Percentiles rank a stretch among this genome's conserved stretches.
phyloP scores from a whole-genome alignment of 345 rosid species.

The Bruguiera gymnorhiza region DNA sequence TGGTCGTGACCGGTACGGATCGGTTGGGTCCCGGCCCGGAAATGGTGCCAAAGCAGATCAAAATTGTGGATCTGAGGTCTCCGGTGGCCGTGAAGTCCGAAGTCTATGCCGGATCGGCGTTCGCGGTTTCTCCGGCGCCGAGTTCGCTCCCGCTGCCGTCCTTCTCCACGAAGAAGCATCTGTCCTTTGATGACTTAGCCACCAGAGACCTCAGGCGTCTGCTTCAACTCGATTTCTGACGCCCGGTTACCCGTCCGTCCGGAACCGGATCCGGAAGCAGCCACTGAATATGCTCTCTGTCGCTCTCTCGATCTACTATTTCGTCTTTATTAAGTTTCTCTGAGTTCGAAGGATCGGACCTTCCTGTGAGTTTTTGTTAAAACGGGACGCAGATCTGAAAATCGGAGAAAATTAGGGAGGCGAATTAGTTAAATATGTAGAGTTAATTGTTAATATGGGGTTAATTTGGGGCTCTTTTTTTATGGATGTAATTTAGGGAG shows the following conservation, averaged over 20 bases:
- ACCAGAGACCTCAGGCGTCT: constrained; percentile 63
- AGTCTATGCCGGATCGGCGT: constrained; percentile 58
- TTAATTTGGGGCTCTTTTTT: not conserved
- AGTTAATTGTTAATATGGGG: not conserved
- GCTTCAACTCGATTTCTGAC: constrained; percentile 45
- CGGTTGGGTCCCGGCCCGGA: constrained; percentile 31
- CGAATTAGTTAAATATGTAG: not conserved
- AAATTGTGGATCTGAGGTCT: constrained; percentile 22
- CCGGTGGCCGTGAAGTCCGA: constrained; percentile 30
- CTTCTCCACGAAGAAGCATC: constrained; percentile 44
- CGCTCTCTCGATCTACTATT: not conserved
- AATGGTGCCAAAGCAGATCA: constrained; percentile 29
- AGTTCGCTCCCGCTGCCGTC: constrained; percentile 60
- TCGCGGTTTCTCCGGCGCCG: constrained; percentile 55
- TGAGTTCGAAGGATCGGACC: constrained; percentile 6
- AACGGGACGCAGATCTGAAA: constrained; percentile 18
- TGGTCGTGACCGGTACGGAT: constrained; percentile 24
- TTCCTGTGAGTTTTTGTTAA: constrained; percentile 10
- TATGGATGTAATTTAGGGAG: constrained; percentile 3
- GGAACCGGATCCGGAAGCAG: not conserved
- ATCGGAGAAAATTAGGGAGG: constrained; percentile 11
- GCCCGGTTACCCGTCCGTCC: not conserved
- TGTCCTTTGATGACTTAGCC: constrained; percentile 47
- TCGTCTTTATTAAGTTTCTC: not conserved
- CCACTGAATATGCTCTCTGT: no score